phyloP scores from a whole-genome alignment of 2,329 filamentous ascomycete species.

The Thelonectria olida region DNA sequence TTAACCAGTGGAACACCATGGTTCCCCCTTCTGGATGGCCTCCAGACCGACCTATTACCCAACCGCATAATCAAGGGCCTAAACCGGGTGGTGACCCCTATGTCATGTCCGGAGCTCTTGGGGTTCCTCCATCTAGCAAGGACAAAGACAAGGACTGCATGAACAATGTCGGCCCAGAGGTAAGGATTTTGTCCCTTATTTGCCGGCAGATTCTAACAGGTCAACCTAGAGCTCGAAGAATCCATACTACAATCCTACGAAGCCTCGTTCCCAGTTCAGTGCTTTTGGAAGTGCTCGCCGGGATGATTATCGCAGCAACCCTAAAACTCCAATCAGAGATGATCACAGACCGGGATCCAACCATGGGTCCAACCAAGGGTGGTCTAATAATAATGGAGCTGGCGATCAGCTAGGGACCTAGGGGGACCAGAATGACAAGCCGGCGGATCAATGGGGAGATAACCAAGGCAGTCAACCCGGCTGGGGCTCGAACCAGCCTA shows the following conservation, averaged over 20 bases:
- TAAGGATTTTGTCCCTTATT: slow-evolving; percentile 15
- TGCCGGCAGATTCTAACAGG: slow-evolving; percentile 10
- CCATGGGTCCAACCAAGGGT: slow-evolving; percentile 22
- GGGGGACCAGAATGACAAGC: neutral
- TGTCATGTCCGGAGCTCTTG: slow-evolving; percentile 16
- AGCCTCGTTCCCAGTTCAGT: slow-evolving; percentile 27
- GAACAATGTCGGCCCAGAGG: slow-evolving; percentile 44
- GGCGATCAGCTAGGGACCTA: slow-evolving; percentile 8
- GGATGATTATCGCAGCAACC: slow-evolving; percentile 23
- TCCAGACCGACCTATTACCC: slow-evolving; percentile 14
- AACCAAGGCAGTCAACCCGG: neutral
- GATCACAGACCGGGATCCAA: slow-evolving; percentile 13
- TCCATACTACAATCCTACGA: slow-evolving; percentile 42
- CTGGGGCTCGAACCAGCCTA: no score
- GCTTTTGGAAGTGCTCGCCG: slow-evolving; percentile 24
- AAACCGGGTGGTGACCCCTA: slow-evolving; percentile 13
- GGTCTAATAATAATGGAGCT: slow-evolving; percentile 25
- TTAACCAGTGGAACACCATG: slow-evolving; percentile 33
- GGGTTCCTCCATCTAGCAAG: slow-evolving; percentile 27
- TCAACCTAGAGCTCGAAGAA: slow-evolving; percentile 32
- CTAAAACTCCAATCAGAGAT: slow-evolving; percentile 17
- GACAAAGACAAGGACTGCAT: slow-evolving; percentile 33
- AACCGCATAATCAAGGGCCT: slow-evolving; percentile 5
- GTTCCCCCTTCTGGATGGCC: slow-evolving; percentile 32
- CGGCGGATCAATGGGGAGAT: neutral